These are phyloP conservation scores for Phoma sp. DNA, from an alignment of 2,329 filamentous ascomycete genomes.

Conservation along the genomic window DNA sequence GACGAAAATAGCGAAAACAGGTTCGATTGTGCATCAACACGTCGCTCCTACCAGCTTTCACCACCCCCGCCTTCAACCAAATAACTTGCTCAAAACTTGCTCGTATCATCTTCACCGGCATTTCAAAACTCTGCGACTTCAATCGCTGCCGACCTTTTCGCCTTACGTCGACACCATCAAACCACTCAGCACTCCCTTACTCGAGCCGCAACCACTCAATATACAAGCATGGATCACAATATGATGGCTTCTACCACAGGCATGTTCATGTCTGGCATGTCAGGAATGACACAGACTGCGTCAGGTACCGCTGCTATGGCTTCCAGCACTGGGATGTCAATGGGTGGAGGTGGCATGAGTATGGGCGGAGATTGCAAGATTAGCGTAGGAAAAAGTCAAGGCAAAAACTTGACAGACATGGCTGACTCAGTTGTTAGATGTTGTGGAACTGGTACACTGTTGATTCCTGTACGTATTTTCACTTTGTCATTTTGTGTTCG, in stretches of 20 bases:
- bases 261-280: constrained; percentile 24
- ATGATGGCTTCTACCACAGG: constrained; percentile 7
- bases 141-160: not conserved
- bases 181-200: not conserved
- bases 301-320: constrained; percentile 32
- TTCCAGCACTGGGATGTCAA: constrained; percentile 25
- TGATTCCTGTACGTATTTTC: constrained; percentile 59
- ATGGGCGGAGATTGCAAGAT: constrained; percentile 43
- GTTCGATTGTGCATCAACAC: constrained; percentile 1
- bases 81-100: constrained; percentile 21
- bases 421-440: constrained; percentile 56
- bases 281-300: constrained; percentile 20
- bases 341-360: constrained; percentile 24
- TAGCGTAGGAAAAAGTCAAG: constrained; percentile 25
- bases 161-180: not conserved
- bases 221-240: constrained; percentile 16
- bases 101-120: constrained; percentile 8
- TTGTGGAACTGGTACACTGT: constrained; percentile 81
- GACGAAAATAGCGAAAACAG: not conserved
- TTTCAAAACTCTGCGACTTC: not conserved
- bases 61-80: not conserved
- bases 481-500: not conserved
- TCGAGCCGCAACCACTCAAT: not conserved
- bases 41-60: constrained; percentile 10
- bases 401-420: no score